Evolutionary conservation across 495 filamentous ascomycete species (phyloP).

Genomic region (Poronia punctata): DNA sequence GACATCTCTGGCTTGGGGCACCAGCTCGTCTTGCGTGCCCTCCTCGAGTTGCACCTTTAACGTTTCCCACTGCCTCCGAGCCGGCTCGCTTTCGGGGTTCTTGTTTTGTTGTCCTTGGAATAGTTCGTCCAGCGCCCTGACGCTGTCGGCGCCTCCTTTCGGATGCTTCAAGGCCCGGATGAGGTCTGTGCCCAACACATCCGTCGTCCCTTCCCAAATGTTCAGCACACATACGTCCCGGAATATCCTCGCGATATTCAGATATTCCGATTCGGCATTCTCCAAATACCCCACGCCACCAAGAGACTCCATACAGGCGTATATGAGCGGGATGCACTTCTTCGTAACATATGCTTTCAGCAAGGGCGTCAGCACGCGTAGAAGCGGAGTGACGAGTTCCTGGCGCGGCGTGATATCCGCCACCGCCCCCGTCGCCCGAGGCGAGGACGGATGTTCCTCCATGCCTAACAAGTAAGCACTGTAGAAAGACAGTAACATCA

Average conservation of each 20-base stretch:
- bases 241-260: slow-evolving; percentile 57
- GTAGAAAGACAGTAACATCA: slow-evolving; percentile 38
- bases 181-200: slow-evolving; percentile 54
- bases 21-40: slow-evolving; percentile 17
- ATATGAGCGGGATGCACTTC: slow-evolving; percentile 39
- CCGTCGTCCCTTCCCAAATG: slow-evolving; percentile 67
- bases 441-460: slow-evolving; percentile 4
- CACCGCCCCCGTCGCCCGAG: neutral
- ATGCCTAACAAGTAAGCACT: slow-evolving; percentile 8
- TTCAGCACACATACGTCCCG: slow-evolving; percentile 54
- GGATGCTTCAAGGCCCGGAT: slow-evolving; percentile 30
- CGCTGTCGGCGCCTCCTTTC: slow-evolving; percentile 3
- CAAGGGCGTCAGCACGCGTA: slow-evolving; percentile 56
- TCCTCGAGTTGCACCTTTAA: slow-evolving; percentile 14
- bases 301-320: slow-evolving; percentile 58
- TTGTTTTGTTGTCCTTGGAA: neutral
- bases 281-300: slow-evolving; percentile 67
- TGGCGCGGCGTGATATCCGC: neutral
- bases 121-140: slow-evolving; percentile 1
- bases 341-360: slow-evolving; percentile 55
- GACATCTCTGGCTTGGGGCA: slow-evolving; percentile 28
- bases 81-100: neutral
- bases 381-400: slow-evolving; percentile 11
- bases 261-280: slow-evolving; percentile 40
- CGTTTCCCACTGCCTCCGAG: slow-evolving; percentile 14